Evolutionary conservation across 2,329 filamentous ascomycete genomes (phyloP), one percentile per base, ranked within the genome.

Genomic region (Westerdykella ornata): DNA sequence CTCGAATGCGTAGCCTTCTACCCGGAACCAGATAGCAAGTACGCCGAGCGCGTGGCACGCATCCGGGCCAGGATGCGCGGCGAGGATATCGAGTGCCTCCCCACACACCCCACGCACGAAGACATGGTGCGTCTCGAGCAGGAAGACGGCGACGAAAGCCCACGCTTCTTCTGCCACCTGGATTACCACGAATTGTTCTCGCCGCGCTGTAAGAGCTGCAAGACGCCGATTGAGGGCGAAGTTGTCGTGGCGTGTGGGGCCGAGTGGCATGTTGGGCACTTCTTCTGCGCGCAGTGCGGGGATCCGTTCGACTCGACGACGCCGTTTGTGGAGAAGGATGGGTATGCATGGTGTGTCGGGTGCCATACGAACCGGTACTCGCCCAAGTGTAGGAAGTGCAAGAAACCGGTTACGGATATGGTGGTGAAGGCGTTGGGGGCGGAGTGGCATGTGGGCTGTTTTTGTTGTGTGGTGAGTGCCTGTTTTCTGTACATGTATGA

Each of bases 271-370:
- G 85, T 86, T 39, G 92, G 92, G 0, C 92, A 98, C 69, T 98
- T 98, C 71, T 98, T 98, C 76, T 98, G 92, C 62, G 92, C 92
- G 32, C 88, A 98, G 73, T 98, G 92, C 63, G 92, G 92, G 52
- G 90, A 98, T 69, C 79, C 80, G 1, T 83, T 83, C 51, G 74
- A 76, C 47, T 67, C 71, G 0, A 65, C 62, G 3, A 82, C 74
- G 8, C 90, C 92, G 0, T 98, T 98, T 62, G 87, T 98, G 41
- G 92, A 98, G 64, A 95, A 95, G 68, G 90, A 97, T 53, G 90
- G 90, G 8, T 97, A 94, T 66, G 92, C 92, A 4, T 98, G 92
- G 89, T 98, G 92, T 67, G 79, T 97, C 35, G 77, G 77, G 16
- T 98, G 92, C 63, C 90, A 97, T 70, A 94, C 89, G 12, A 86